phyloP scores from a whole-genome alignment of 1,284 basidiomycete species.

The Cryptococcus depauperatus region DNA sequence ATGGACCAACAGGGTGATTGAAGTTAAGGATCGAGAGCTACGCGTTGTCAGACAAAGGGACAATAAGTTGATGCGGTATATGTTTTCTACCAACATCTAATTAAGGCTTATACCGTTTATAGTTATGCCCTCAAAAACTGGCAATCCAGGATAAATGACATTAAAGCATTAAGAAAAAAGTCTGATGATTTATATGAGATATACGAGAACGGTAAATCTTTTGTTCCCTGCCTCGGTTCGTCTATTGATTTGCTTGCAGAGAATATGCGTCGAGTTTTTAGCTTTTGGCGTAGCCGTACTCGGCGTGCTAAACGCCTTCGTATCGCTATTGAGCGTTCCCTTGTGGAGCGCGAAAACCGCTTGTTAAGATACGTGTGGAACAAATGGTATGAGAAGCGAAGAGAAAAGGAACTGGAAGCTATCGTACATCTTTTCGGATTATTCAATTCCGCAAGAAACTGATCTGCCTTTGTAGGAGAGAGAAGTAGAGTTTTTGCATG shows the following conservation, averaged over 20 bases:
- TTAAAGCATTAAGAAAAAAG: conserved; percentile 7
- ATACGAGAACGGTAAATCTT: conserved; percentile 7
- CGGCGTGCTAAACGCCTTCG: conserved; percentile 10
- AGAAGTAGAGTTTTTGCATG: conserved; percentile 29
- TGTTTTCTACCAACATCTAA: background rate
- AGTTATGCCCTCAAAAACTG: conserved; percentile 4
- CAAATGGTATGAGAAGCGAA: conserved; percentile 24
- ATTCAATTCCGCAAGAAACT: background rate
- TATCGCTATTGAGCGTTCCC: conserved; percentile 11
- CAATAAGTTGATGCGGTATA: conserved; percentile 11
- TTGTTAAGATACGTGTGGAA: conserved; percentile 19
- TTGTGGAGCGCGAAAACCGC: conserved; percentile 16
- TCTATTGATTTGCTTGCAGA: conserved; percentile 13
- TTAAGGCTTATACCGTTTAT: background rate
- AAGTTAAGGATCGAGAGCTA: conserved; percentile 36
- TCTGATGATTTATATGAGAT: conserved; percentile 11
- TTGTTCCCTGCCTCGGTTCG: background rate
- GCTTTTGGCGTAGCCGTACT: conserved; percentile 18
- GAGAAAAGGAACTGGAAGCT: conserved; percentile 22
- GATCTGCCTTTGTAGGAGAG: conserved; percentile 15
- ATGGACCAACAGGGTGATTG: conserved; percentile 35
- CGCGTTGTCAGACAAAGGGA: conserved; percentile 20
- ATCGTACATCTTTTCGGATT: conserved; percentile 15
- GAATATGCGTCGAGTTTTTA: conserved; percentile 18
- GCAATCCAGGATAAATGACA: background rate